Base-by-base conservation (phyloP, 768 basidiomycete species). In the Termitomyces sp. region DNA sequence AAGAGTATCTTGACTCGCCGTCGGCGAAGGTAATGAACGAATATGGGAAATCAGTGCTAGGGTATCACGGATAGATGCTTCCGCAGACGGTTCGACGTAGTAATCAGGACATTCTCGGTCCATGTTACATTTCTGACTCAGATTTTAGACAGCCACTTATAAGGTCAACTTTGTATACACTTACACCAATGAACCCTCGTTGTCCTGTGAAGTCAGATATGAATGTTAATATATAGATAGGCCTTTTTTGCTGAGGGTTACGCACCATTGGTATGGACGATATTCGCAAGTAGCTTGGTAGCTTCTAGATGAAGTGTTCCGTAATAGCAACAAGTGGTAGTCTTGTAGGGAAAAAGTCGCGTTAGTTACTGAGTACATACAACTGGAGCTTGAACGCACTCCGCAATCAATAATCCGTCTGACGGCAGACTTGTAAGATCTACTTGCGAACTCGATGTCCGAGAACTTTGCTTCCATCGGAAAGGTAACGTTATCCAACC, bases 321-420 rank as follows among this genome's bases (percentile, higher is more conserved):
- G 67, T 92, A 96, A 71, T 95, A 97, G 69, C 92, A 97, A 66
- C 87, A 92, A 0, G 95, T 97, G 0, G 95, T 97, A 1, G 94
- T 96, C 94, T 94, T 65, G 29, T n/a, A 39, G 13, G 47, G 33
- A 16, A 51, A 36, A 24, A 16, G 33, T 34, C 8, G 33, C 4
- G 63, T 49, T 45, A 61, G 34, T 56, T 37, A 41, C 45, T 20
- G 22, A 47, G 20, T 33, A 29, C 16, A 34, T 29, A 47, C 60
- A 60, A 46, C 62, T 51, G 51, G 48, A 26, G 37, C n/a, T 48
- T 45, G 29, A 18, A 77, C 87, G 64, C 68, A 96, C 95, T 50
- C 93, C 94, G 34, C 73, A 81, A 58, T 88, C 78, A 49, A 97
- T 77, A 20, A 84, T 77, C 20, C 88, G 77, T 37, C 81, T 77